Base-by-base conservation (phyloP, 768 basidiomycete species). In the Pisolithus sp. region DNA sequence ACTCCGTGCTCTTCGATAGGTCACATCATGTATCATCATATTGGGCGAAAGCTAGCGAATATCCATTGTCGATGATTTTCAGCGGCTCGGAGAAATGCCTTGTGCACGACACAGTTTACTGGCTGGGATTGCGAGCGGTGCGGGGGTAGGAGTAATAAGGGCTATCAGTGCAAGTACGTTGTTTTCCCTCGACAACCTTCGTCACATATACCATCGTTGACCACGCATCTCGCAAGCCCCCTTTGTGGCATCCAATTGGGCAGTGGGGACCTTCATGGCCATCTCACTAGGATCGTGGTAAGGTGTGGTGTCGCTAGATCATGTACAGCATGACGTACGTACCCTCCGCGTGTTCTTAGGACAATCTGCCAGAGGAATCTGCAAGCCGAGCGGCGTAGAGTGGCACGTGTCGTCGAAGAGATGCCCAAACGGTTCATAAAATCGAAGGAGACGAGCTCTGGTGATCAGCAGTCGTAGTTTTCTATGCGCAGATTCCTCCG, bases 91-190 rank as follows among this genome's bases (percentile, higher is more conserved):
- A 46, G 80, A 88, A 59, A 75, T 89, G 10, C 89, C 88, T 3
- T 92, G 89, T 62, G 86, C 85, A 45, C 76, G 89, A 34, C 85
- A 79, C 53, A 85, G 85, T 62, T 68, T 92, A 36, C 68, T 92
- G 56, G 79, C 76, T 47, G 89, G 89, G 12, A 90, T 92, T 58
- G 84, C 82, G n/a, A 82, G 85, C 52, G 89, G 89, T 13, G 76
- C 75, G 1, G 89, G 87, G 1, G 78, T 92, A 50, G 90, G 89
- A 20, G 72, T 86, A 49, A 79, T 91, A 49, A 78, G 89, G 51
- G 83, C 81, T 3, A 67, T 89, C 59, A 78, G 77, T 59, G 68
- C 80, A 12, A 72, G 89, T 89, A 65, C 51, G 83, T 73, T 20
- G 37, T 37, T 12, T 47, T 5, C 51, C 8, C 2, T 30, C 10